Evolutionary conservation across 495 filamentous ascomycete genomes (phyloP).

Genomic region (Aspergillus homomorphus): DNA sequence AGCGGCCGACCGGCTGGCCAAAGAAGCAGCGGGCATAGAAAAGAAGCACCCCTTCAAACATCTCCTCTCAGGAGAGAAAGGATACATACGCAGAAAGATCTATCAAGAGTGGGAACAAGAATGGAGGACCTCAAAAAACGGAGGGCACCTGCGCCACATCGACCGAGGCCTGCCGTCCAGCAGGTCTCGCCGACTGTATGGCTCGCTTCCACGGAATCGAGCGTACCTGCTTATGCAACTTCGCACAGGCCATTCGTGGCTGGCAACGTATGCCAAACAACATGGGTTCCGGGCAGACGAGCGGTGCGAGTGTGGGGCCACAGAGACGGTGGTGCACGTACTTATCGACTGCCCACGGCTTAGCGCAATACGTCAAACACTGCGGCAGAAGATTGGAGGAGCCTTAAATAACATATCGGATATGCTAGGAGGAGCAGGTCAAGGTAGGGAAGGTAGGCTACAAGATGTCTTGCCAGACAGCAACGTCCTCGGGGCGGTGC

Average conservation of each 20-base stretch:
- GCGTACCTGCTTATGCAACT: constrained; percentile 19
- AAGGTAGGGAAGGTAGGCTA: neutral
- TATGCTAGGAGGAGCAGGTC: neutral
- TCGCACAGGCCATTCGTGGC: constrained; percentile 18
- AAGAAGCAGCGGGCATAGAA: constrained; percentile 6
- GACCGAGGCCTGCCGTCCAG: constrained; percentile 11
- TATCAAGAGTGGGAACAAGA: constrained; percentile 13
- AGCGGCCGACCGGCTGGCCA: constrained; percentile 11
- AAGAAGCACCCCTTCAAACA: constrained; percentile 12
- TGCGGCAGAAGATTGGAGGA: constrained; percentile 19
- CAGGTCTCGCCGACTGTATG: constrained; percentile 10
- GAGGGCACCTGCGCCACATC: constrained; percentile 14
- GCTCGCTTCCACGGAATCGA: constrained; percentile 12
- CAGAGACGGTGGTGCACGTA: constrained; percentile 7
- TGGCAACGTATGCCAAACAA: constrained; percentile 12
- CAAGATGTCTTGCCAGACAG: neutral
- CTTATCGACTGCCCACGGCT: constrained; percentile 11
- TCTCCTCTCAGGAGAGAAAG: constrained; percentile 14
- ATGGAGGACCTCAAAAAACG: constrained; percentile 17
- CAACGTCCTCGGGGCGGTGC: neutral
- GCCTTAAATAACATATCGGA: constrained; percentile 22
- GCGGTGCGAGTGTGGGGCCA: constrained; percentile 12
- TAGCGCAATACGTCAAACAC: constrained; percentile 14
- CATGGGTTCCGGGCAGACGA: constrained; percentile 11
- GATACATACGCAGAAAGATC: constrained; percentile 10